Conservation (phyloP, 2,329 filamentous ascomycete genomes). For the Trichoderma harzianum region DNA sequence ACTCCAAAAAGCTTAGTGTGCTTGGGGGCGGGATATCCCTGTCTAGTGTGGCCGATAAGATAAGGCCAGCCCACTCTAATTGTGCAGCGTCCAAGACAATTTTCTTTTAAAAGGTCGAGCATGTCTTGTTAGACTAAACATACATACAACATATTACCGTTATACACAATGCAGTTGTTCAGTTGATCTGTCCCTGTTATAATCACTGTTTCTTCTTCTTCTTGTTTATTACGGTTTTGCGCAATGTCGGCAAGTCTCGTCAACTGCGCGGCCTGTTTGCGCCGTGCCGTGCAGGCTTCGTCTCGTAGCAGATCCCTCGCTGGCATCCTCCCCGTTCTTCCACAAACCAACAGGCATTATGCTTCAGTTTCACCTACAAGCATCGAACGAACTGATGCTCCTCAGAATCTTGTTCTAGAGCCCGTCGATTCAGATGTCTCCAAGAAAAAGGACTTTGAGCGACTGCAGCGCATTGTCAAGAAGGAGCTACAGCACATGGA, state of each 20-base stretch:
- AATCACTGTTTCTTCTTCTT: neutral
- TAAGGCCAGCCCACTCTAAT: neutral
- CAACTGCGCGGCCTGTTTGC: conserved; percentile 24
- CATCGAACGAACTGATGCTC: conserved; percentile 23
- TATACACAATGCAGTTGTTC: neutral
- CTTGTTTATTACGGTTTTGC: neutral
- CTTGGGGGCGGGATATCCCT: conserved; percentile 2
- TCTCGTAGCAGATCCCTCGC: neutral
- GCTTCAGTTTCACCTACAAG: conserved; percentile 9
- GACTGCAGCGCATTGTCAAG: conserved; percentile 39
- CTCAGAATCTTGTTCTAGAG: conserved; percentile 23
- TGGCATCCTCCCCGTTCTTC: conserved; percentile 12
- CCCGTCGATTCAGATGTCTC: conserved; percentile 14
- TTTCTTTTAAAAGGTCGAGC: neutral
- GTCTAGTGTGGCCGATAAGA: conserved; percentile 13
- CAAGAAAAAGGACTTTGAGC: conserved; percentile 26
- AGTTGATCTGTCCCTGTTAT: neutral
- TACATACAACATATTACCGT: neutral
- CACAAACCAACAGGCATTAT: conserved; percentile 21
- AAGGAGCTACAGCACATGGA: conserved; percentile 60
- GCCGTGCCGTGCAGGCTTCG: conserved; percentile 25
- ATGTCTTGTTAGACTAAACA: no score
- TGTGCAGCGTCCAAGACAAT: neutral
- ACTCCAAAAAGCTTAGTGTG: neutral
- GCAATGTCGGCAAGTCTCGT: conserved; percentile 6